Conservation (phyloP, 306 rosid species). For the Quercus robur region DNA sequence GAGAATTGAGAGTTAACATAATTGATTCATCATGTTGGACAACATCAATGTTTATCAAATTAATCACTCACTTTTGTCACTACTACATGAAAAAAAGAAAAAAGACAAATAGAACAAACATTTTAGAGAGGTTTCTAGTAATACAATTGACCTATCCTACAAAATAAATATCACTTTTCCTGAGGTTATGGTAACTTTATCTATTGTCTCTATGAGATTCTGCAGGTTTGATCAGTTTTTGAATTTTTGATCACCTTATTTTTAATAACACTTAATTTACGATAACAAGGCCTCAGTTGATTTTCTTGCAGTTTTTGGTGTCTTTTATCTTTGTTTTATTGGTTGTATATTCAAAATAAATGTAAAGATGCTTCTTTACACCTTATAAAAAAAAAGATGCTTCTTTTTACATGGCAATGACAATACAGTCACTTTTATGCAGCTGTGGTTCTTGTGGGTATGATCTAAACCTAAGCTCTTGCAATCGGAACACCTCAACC, state of each 20-base stretch:
- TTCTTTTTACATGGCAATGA: neutral
- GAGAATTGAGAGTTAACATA: too few relatives aligned
- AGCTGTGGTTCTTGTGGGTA: constrained; percentile 90
- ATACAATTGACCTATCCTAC: neutral
- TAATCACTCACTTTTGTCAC: too few relatives aligned
- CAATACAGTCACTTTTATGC: constrained; percentile 21
- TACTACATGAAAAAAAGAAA: neutral
- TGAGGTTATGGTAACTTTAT: neutral
- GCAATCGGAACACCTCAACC: constrained; percentile 60
- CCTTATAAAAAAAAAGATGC: neutral
- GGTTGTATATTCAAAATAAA: neutral
- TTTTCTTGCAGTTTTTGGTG: neutral
- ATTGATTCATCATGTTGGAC: too few relatives aligned
- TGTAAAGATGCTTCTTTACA: neutral
- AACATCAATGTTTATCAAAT: too few relatives aligned
- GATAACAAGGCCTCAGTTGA: neutral
- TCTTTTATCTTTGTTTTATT: neutral
- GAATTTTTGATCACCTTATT: neutral
- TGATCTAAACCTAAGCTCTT: constrained; percentile 75
- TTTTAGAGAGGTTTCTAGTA: neutral
- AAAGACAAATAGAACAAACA: neutral
- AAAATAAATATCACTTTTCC: neutral
- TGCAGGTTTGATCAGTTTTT: neutral
- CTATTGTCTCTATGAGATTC: neutral
- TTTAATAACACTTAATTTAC: neutral